Evolutionary conservation across 192 early-diverging fungal species (phyloP), one percentile per base, ranked within the genome.

Genomic region (Phycomyces blakesleeanus): DNA sequence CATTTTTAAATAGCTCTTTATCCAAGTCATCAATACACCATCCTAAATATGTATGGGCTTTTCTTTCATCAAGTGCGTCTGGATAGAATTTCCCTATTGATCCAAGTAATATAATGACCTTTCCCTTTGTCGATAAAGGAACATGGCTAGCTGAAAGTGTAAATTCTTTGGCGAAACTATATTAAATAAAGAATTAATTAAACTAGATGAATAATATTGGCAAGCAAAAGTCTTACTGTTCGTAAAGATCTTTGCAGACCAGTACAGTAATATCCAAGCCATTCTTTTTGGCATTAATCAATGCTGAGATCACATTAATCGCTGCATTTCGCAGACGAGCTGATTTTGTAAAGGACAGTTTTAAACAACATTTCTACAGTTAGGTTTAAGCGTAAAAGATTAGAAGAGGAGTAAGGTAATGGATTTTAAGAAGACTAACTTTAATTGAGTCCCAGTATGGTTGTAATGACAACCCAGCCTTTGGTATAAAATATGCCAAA

Each of bases 31-130:
- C n/a, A n/a, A 67, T 52, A 20, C 51, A 61, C 51, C 57, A 55
- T 12, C 71, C 47, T 25, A 51, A 21, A 25, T 57, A 59, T 52
- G 25, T 12, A n/a, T 59, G 52, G 18, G 57, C 18, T 14, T 57
- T 22, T 7, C 4, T 11, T 15, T 39, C 18, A 16, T 41, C 44
- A 0, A 68, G 55, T 18, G 59, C 44, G 20, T 68, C 63, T 8
- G 78, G 74, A 18, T 69, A 76, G 34, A 76, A 59, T 54, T 66
- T 55, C 1, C 70, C 62, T 41, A 84, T 69, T 12, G 68, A 50
- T 0, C 80, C 79, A 14, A 84, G 61, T 10, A 81, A 59, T 24
- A 73, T 61, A 11, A 81, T 55, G n/a, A 80, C 58, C 21, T 67
- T 61, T 0, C 74, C 76, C 53, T 80, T 78, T 9, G 80, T 78